Conservation (phyloP, 2,329 filamentous ascomycete species). For the Pseudogymnoascus sp. region DNA sequence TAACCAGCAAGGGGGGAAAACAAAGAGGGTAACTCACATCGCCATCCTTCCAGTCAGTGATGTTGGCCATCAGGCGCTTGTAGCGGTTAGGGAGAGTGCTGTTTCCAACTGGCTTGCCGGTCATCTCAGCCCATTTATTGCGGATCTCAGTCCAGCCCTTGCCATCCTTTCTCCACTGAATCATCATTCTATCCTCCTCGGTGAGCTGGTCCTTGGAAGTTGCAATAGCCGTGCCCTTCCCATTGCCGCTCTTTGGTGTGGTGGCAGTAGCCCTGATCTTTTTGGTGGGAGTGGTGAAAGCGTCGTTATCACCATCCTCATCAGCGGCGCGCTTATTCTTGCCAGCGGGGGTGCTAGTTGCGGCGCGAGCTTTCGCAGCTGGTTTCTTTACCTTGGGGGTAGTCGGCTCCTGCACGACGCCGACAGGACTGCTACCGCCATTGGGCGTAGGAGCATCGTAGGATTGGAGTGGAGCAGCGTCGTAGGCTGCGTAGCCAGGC, state of each 20-base stretch:
- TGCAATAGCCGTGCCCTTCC: not conserved
- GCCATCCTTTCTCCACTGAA: not conserved
- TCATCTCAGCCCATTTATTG: not conserved
- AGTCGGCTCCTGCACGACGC: not conserved
- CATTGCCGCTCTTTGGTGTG: not conserved
- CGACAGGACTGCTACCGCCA: not conserved
- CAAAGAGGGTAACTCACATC: constrained; percentile 1
- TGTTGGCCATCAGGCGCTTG: not conserved
- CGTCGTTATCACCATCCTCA: not conserved
- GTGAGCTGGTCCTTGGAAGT: not conserved
- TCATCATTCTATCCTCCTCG: not conserved
- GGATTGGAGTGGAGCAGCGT: not conserved
- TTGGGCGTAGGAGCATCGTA: not conserved
- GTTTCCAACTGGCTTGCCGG: not conserved
- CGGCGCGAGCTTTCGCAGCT: not conserved
- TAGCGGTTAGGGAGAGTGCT: not conserved
- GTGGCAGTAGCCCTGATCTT: not conserved
- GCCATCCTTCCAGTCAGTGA: not conserved
- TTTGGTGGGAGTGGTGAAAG: not conserved
- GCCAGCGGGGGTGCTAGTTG: not conserved
- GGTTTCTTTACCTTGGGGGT: not conserved
- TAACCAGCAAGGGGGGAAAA: no score
- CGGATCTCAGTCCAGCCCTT: not conserved
- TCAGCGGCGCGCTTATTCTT: not conserved
- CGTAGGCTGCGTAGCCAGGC: not conserved